phyloP scores from a whole-genome alignment of 495 filamentous ascomycete genomes.

The Physcia stellaris region DNA sequence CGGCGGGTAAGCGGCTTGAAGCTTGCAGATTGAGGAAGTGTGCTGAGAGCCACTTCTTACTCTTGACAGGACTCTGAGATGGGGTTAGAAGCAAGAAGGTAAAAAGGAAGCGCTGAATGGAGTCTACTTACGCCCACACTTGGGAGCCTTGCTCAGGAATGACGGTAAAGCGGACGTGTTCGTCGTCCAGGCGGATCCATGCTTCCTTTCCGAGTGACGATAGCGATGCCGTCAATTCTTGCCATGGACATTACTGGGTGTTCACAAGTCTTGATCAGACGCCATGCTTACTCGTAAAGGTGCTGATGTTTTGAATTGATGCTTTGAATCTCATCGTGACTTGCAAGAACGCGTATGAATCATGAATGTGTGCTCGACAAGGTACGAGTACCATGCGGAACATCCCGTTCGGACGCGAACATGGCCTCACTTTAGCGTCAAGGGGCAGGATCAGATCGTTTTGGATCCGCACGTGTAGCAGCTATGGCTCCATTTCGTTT shows the following conservation, averaged over 20 bases:
- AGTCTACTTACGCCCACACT: conserved; percentile 76
- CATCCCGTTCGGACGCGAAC: no score
- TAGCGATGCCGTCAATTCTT: conserved; percentile 79
- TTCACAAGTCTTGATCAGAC: neutral
- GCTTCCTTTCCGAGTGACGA: conserved; percentile 80
- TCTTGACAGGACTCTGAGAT: neutral
- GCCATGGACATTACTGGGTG: conserved; percentile 1
- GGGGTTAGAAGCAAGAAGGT: neutral
- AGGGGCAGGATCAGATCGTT: no score
- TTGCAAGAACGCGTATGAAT: no score
- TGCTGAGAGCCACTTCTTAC: no score
- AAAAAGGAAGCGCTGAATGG: neutral
- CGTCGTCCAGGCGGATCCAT: conserved; percentile 80
- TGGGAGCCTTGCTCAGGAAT: conserved; percentile 87
- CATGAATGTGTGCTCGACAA: no score
- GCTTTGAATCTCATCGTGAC: conserved; percentile 64
- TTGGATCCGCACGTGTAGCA: no score
- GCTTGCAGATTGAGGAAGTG: neutral
- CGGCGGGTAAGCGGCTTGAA: no score
- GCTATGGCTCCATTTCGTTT: no score
- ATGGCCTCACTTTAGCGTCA: no score
- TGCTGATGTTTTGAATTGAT: conserved; percentile 64
- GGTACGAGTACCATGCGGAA: no score
- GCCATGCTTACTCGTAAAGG: conserved; percentile 61
- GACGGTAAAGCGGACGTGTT: conserved; percentile 82